These are phyloP conservation scores for Dendrobium catenatum DNA, from an alignment of 106 monocot species.

Conservation along the genomic window DNA sequence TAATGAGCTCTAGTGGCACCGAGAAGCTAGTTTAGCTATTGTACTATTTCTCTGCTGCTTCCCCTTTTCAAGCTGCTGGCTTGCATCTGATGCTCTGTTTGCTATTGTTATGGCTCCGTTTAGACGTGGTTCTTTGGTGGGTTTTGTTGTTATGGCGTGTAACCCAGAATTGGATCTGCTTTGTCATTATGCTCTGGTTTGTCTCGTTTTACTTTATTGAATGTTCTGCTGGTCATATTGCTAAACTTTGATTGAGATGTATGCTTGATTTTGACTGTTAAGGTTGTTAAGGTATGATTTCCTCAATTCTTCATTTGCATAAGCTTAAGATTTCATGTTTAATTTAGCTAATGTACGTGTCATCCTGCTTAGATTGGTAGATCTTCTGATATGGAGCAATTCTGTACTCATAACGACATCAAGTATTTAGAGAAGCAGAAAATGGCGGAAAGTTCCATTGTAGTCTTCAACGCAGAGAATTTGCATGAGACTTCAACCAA, in stretches of 20 bases:
- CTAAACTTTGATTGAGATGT: background rate
- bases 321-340: background rate
- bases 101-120: no score
- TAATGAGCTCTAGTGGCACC: no score
- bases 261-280: background rate
- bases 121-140: background rate
- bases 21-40: no score
- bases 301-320: background rate
- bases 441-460: conserved; percentile 18
- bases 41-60: no score
- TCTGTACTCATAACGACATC: conserved; percentile 47
- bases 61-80: no score
- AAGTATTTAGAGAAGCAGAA: conserved; percentile 46
- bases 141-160: background rate
- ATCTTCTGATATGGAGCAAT: conserved; percentile 54
- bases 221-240: background rate
- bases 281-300: background rate
- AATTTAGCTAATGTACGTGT: conserved; percentile 17
- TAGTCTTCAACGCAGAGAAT: conserved; percentile 23
- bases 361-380: conserved; percentile 28
- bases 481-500: conserved; percentile 16
- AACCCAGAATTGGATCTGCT: background rate
- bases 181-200: background rate
- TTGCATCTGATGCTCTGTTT: no score
- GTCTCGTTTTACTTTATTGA: background rate